phyloP scores from a whole-genome alignment of 345 rosid species.

The Citropsis articulata region DNA sequence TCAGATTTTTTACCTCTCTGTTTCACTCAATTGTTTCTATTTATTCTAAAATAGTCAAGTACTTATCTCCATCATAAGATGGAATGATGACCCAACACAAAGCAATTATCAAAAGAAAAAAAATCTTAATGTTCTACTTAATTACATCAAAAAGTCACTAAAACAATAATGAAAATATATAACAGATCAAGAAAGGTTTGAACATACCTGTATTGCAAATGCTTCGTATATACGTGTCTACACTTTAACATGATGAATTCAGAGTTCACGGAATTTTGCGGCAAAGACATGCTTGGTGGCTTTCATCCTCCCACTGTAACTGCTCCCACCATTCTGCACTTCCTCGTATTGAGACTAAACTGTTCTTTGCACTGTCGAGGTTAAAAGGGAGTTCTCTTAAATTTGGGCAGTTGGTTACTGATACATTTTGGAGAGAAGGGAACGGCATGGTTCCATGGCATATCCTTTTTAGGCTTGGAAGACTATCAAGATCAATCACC shows the following conservation, averaged over 20 bases:
- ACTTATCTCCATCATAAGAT: too few species aligned
- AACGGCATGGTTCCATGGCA: background rate
- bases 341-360: slow-evolving; percentile 4
- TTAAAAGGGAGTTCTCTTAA: slow-evolving; percentile 22
- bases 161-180: too few species aligned
- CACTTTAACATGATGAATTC: background rate
- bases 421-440: slow-evolving; percentile 7
- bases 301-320: slow-evolving; percentile 25
- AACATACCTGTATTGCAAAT: background rate
- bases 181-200: background rate
- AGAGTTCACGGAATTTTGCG: background rate
- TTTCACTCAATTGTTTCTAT: too few species aligned
- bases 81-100: too few species aligned
- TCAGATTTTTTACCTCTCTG: too few species aligned
- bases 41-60: too few species aligned
- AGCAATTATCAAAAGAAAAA: too few species aligned
- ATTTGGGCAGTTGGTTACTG: background rate
- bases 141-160: too few species aligned
- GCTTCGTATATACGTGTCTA: background rate
- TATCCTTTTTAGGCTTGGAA: slow-evolving; percentile 14
- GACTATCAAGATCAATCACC: background rate
- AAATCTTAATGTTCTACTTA: too few species aligned
- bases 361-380: background rate
- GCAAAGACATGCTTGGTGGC: slow-evolving; percentile 4
- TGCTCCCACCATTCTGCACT: slow-evolving; percentile 18